phyloP scores from a whole-genome alignment of 352 stramenopile genomes.

The Phytopythium cucurbitacearum region DNA sequence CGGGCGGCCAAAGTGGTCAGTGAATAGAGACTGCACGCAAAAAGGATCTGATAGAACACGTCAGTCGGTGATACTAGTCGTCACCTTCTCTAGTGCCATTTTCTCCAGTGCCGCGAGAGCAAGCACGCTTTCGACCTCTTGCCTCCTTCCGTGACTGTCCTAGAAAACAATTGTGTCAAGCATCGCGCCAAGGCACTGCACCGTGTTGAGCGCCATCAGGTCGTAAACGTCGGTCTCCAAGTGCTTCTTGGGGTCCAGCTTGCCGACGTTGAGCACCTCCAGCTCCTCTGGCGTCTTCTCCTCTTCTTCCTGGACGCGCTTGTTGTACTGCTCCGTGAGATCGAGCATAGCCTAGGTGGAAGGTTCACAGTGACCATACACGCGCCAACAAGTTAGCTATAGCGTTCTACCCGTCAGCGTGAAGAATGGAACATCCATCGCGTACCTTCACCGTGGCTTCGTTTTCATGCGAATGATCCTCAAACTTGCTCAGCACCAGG shows the following conservation, averaged over 20 bases:
- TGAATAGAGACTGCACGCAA: slow-evolving; percentile 3
- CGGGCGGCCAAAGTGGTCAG: background rate
- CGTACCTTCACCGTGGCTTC: slow-evolving; percentile 88
- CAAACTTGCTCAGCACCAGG: slow-evolving; percentile 93
- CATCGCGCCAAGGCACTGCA: slow-evolving; percentile 98
- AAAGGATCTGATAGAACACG: background rate
- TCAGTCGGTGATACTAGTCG: background rate
- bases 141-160: slow-evolving; percentile 9
- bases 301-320: slow-evolving; percentile 92
- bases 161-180: slow-evolving; percentile 99
- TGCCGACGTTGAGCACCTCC: slow-evolving; percentile 97
- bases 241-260: slow-evolving; percentile 94
- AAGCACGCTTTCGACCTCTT: slow-evolving; percentile 13
- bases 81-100: too few relatives aligned
- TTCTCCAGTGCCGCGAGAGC: slow-evolving; percentile 1
- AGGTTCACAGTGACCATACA: background rate
- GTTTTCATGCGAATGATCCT: slow-evolving; percentile 93
- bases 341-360: slow-evolving; percentile 86
- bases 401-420: background rate
- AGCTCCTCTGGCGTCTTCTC: slow-evolving; percentile 97
- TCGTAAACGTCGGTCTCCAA: slow-evolving; percentile 94
- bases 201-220: slow-evolving; percentile 98
- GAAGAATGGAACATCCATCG: background rate
- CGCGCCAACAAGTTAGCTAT: background rate
- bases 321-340: slow-evolving; percentile 97